Evolutionary conservation across 148 eudicot genomes (phyloP).

Genomic region (Rhododendron kiyosumense): DNA sequence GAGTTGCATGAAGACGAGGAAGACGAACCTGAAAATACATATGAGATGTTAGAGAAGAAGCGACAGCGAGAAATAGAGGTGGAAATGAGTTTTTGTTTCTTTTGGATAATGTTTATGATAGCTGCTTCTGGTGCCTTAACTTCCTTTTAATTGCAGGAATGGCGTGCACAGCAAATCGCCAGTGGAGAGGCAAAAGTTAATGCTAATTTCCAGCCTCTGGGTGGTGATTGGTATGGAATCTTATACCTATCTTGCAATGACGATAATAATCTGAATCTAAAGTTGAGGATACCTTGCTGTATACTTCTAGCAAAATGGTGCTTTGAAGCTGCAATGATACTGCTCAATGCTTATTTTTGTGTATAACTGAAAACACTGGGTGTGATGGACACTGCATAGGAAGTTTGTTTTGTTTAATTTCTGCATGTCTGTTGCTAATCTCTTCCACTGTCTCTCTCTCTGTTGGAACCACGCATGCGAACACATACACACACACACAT

Average conservation of each 20-base stretch:
- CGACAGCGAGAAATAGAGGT: constrained; percentile 93
- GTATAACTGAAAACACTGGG: no score
- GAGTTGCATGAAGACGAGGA: constrained; percentile 80
- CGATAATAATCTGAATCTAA: neutral
- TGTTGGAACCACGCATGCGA: no score
- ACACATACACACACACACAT: neutral
- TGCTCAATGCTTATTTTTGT: neutral
- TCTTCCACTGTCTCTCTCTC: neutral
- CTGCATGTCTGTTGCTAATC: neutral
- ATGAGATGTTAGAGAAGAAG: constrained; percentile 79
- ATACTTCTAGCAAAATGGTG: neutral
- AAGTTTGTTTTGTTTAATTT: neutral
- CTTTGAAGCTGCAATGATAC: neutral
- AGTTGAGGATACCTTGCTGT: neutral
- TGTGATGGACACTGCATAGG: neutral
- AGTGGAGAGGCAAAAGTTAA: constrained; percentile 94
- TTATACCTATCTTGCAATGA: neutral
- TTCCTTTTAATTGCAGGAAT: constrained; percentile 50
- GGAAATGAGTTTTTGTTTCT: neutral
- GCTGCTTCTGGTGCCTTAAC: constrained; percentile 13
- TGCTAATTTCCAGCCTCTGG: constrained; percentile 97
- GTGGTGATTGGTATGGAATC: constrained; percentile 84
- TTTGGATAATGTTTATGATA: neutral
- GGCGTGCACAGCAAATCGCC: constrained; percentile 89
- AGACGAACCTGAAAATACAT: constrained; percentile 68